Base-by-base conservation (phyloP, 78 protist species). In the Isochrysis galbana region DNA sequence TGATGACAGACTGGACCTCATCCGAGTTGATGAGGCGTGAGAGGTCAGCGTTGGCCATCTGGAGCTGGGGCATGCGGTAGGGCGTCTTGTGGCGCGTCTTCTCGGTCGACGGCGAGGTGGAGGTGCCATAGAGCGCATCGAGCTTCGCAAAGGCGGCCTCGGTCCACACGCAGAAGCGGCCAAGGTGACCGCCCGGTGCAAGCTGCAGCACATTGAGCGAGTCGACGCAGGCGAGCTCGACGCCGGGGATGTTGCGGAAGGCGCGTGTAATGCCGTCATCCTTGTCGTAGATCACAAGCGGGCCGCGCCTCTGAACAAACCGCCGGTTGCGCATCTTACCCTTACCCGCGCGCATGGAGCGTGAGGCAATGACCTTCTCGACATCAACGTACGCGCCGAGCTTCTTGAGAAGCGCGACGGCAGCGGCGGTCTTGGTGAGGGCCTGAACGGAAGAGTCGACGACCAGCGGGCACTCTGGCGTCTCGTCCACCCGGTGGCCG, bases 151-250 rank as follows among this genome's bases (percentile, higher is more conserved):
- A 98, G 74, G 99, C 99, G 69, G 93, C 90, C 95, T 98, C 90
- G 72, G 99, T 96, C 99, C 99, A 99, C 97, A 99, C 96, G 98
- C 98, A 54, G 96, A 99, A 98, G 91, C 99, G 98, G 93, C 99
- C 99, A 41, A 99, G 77, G 96, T 99, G 99, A 45, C 99, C 99
- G 94, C 99, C 99, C 44, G 99, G 99, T 89, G 99, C 99, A 88
- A 99, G 98, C 95, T 98, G 97, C 72, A 99, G 97, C 72, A 99
- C 97, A 97, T 98, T 99, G 74, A 99, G 96, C 87, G 97, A 70
- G 83, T 80, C 67, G 46, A 99, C 99, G 90, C 32, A 26, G 95
- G 94, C 77, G 72, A 95, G 48, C 89, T 99, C 99, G 61, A 99
- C 98, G 80, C 99, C 99, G 93, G 98, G 96, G 92, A 99, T 39